Conservation (phyloP, 768 basidiomycete species). For the Plicaturopsis crispa region DNA sequence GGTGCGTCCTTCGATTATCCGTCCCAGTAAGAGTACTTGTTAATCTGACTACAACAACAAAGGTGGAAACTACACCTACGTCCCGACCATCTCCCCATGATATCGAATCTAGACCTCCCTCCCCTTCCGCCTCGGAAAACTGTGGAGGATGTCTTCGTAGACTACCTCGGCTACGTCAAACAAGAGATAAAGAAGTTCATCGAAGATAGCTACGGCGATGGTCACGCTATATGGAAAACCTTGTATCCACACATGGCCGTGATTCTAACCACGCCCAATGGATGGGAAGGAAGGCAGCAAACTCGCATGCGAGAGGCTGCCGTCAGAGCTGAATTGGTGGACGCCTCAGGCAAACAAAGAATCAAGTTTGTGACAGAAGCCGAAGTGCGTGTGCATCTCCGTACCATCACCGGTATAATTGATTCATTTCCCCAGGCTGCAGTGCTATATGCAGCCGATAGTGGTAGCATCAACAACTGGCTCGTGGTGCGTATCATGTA, state of each 20-base stretch:
- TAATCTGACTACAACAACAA: neutral
- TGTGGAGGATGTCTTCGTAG: constrained; percentile 14
- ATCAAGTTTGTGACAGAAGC: constrained; percentile 17
- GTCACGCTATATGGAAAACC: constrained; percentile 9
- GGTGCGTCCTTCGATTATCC: neutral
- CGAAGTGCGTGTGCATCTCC: constrained; percentile 1
- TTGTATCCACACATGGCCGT: constrained; percentile 11
- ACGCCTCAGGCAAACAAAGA: constrained; percentile 4
- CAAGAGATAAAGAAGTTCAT: constrained; percentile 13
- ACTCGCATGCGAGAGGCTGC: constrained; percentile 16
- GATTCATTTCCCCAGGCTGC: no score
- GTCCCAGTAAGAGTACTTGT: neutral
- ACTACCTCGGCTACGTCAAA: constrained; percentile 18
- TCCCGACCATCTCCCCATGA: constrained; percentile 10
- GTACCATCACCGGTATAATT: neutral
- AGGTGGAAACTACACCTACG: constrained; percentile 21
- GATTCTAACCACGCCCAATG: constrained; percentile 17
- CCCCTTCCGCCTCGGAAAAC: constrained; percentile 11
- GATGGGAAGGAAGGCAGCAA: constrained; percentile 15
- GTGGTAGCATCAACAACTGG: constrained; percentile 4
- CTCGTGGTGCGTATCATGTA: constrained; percentile 3
- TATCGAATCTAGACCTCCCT: neutral
- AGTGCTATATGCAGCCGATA: constrained; percentile 2
- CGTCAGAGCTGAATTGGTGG: constrained; percentile 14
- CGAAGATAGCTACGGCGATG: constrained; percentile 8